phyloP scores from a whole-genome alignment of 2,329 filamentous ascomycete species.

The Epichloe hybrida region DNA sequence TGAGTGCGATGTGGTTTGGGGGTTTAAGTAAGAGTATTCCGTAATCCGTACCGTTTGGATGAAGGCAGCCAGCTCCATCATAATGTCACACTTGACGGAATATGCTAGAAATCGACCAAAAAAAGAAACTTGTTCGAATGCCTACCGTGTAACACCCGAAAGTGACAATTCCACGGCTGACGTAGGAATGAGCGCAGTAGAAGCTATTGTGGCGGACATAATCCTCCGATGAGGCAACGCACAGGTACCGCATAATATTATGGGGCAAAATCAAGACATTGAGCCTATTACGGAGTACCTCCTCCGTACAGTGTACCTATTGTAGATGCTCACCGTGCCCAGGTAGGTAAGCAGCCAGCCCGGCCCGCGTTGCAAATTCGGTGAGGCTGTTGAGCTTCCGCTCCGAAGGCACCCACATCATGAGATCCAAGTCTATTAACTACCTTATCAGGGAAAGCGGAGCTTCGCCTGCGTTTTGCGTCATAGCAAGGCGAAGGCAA shows the following conservation, averaged over 20 bases:
- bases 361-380: too few relatives aligned
- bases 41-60: neutral
- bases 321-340: neutral
- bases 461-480: too few relatives aligned
- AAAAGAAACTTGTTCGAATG: neutral
- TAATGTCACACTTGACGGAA: neutral
- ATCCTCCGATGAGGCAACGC: neutral
- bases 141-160: neutral
- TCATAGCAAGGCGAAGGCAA: too few relatives aligned
- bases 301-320: neutral
- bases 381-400: too few relatives aligned
- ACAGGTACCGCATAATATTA: too few relatives aligned
- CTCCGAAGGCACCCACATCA: too few relatives aligned
- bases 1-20: too few relatives aligned
- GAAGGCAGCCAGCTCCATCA: too few relatives aligned
- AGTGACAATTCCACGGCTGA: conserved; percentile 1
- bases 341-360: too few relatives aligned
- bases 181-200: neutral
- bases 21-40: too few relatives aligned
- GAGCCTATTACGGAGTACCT: neutral
- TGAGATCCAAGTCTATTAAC: too few relatives aligned
- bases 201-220: neutral
- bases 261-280: neutral
- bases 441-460: too few relatives aligned
- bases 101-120: neutral